Evolutionary conservation across 2,329 filamentous ascomycete species (phyloP).

Genomic region (Hymenotorrendiella dingleyae): DNA sequence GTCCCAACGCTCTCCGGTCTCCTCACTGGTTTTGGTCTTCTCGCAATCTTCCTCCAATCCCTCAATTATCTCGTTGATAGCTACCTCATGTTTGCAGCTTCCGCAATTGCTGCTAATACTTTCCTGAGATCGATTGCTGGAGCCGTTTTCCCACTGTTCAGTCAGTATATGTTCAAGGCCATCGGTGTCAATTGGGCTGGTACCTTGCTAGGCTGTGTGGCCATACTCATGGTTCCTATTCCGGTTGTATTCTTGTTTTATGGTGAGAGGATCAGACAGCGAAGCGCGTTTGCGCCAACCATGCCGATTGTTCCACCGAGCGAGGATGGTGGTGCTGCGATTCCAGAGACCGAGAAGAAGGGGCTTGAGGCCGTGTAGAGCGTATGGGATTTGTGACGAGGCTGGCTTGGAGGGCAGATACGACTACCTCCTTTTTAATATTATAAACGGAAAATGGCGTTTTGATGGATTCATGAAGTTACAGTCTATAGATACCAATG

Average conservation of each 20-base stretch:
- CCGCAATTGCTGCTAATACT: slow-evolving; percentile 75
- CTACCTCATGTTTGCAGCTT: slow-evolving; percentile 58
- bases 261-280: slow-evolving; percentile 49
- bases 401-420: too few species aligned
- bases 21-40: slow-evolving; percentile 67
- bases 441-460: too few species aligned
- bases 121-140: slow-evolving; percentile 74
- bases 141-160: slow-evolving; percentile 75
- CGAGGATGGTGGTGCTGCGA: slow-evolving; percentile 16
- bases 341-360: slow-evolving; percentile 10
- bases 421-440: too few species aligned
- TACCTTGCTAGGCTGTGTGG: slow-evolving; percentile 57
- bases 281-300: slow-evolving; percentile 51
- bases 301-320: slow-evolving; percentile 12
- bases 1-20: slow-evolving; percentile 57
- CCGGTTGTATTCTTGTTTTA: slow-evolving; percentile 58
- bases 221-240: slow-evolving; percentile 51
- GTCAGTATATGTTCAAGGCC: slow-evolving; percentile 61
- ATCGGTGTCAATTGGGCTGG: slow-evolving; percentile 58
- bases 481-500: too few species aligned
- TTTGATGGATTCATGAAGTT: too few species aligned
- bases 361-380: too few species aligned
- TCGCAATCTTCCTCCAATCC: slow-evolving; percentile 75
- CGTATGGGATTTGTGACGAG: too few species aligned
- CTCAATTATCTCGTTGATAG: slow-evolving; percentile 79